These are phyloP conservation scores for Dysphania ambrosioides DNA, from an alignment of 148 eudicot genomes.

Conservation along the genomic window DNA sequence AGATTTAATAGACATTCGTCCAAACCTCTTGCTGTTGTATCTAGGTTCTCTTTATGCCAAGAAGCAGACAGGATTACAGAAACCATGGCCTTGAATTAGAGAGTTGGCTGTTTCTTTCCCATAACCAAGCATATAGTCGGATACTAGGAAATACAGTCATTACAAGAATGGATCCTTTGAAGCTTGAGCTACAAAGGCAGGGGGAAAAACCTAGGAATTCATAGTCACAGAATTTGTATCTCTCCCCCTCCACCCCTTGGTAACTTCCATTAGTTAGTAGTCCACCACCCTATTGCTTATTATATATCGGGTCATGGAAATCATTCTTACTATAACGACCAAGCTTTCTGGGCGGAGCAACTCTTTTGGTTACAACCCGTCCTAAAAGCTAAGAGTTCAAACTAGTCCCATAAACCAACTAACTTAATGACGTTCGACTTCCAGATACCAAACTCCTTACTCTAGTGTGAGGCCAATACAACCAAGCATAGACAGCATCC, in stretches of 20 bases:
- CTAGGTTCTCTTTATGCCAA: neutral
- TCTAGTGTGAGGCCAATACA: neutral
- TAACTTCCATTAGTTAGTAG: neutral
- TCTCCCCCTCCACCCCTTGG: neutral
- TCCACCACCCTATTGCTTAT: neutral
- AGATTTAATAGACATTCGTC: neutral
- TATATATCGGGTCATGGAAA: too few relatives aligned
- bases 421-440: neutral
- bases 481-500: neutral
- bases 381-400: neutral
- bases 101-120: neutral
- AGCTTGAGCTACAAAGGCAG: neutral
- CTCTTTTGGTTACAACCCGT: neutral
- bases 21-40: neutral
- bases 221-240: neutral
- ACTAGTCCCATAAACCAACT: neutral
- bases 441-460: neutral
- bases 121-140: neutral
- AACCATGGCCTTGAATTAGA: neutral
- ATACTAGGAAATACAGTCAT: too few relatives aligned
- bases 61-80: neutral
- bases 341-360: too few relatives aligned
- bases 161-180: neutral
- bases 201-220: neutral
- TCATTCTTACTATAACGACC: too few relatives aligned